phyloP scores from a whole-genome alignment of 1,139 yeast genomes.

The Blastobotrys illinoisensis region DNA sequence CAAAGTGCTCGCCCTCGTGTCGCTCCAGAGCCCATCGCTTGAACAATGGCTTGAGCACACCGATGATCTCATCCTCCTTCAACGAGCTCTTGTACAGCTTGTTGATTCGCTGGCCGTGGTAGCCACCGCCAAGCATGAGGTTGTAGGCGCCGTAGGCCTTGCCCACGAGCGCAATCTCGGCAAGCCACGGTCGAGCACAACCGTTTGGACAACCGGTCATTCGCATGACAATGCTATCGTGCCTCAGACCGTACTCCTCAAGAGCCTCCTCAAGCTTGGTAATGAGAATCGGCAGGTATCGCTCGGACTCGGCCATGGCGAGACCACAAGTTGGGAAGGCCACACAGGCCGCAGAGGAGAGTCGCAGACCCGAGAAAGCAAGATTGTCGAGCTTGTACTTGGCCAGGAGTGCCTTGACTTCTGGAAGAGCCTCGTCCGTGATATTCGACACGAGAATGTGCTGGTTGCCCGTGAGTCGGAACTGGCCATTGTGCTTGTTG shows the following conservation, averaged over 20 bases:
- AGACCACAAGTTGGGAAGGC: constrained; percentile 98
- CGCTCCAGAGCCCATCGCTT: constrained; percentile 94
- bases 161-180: constrained; percentile 93
- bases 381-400: constrained; percentile 81
- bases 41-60: constrained; percentile 73
- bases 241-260: constrained; percentile 90
- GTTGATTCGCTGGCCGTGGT: constrained; percentile 88
- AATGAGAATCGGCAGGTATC: constrained; percentile 82
- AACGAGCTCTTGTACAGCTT: constrained; percentile 84
- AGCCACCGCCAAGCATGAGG: constrained; percentile 94
- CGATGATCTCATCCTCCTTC: constrained; percentile 83
- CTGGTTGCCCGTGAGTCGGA: constrained; percentile 94
- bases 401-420: constrained; percentile 57
- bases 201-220: constrained; percentile 99
- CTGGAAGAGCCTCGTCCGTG: constrained; percentile 59
- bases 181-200: constrained; percentile 98
- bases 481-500: constrained; percentile 58
- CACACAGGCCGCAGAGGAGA: constrained; percentile 94
- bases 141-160: constrained; percentile 93
- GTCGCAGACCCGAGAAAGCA: constrained; percentile 74
- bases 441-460: constrained; percentile 76
- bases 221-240: constrained; percentile 92
- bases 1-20: constrained; percentile 87
- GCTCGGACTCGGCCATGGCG: constrained; percentile 98
- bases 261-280: constrained; percentile 74